Evolutionary conservation across 208 protist species (phyloP).

Genomic region (Trypanosoma lewisi): DNA sequence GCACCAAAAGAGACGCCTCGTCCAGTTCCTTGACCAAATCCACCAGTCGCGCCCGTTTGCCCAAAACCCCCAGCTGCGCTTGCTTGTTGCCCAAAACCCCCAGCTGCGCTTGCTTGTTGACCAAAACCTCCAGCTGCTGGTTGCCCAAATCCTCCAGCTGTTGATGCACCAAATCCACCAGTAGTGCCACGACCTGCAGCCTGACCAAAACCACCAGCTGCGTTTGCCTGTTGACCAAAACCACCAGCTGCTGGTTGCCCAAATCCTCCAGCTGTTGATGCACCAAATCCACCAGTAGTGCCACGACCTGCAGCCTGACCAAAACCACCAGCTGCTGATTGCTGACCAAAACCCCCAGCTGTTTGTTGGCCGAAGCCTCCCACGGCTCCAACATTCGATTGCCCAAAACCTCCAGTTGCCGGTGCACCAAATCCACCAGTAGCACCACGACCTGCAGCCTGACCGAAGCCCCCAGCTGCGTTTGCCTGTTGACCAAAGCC

Average conservation of each 20-base stretch:
- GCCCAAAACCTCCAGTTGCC: constrained; percentile 16
- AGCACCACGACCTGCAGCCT: constrained; percentile 7
- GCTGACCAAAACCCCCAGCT: constrained; percentile 13
- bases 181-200: no score
- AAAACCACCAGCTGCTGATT: constrained; percentile 17
- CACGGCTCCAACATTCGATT: constrained; percentile 9
- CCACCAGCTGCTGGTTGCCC: background rate
- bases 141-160: background rate
- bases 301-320: constrained; percentile 10
- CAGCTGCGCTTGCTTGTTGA: no score
- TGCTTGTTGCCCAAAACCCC: no score
- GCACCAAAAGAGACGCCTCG: constrained; percentile 44
- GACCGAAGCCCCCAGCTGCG: no score
- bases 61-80: background rate
- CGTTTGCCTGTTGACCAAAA: no score
- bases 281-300: constrained; percentile 33
- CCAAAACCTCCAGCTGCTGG: no score
- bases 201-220: no score
- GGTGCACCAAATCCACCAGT: constrained; percentile 42
- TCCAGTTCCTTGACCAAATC: constrained; percentile 7
- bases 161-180: no score
- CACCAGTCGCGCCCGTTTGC: background rate
- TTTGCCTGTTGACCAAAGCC: constrained; percentile 29
- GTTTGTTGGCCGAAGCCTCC: constrained; percentile 23
- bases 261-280: no score